Conservation (phyloP, 495 filamentous ascomycete species). For the Aspergillus kassunensis region DNA sequence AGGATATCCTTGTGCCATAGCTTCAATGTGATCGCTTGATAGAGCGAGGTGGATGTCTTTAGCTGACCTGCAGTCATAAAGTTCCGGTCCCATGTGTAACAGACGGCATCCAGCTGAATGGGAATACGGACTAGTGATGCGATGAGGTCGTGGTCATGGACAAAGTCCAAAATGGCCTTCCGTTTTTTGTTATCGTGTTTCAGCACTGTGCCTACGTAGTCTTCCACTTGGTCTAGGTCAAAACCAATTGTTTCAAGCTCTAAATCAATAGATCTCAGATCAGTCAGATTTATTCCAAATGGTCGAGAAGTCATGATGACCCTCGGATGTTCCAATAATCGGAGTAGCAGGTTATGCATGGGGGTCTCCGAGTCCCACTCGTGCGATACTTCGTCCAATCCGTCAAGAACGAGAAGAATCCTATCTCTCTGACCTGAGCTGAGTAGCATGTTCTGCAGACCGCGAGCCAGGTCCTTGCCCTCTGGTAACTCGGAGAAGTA, state of each 20-base stretch:
- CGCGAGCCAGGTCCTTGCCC: not conserved
- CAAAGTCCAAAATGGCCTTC: constrained; percentile 23
- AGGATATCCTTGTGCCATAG: constrained; percentile 11
- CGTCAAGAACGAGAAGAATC: constrained; percentile 38
- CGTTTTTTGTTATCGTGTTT: not conserved
- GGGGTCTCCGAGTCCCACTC: constrained; percentile 12
- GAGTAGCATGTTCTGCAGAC: not conserved
- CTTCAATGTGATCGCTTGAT: constrained; percentile 26
- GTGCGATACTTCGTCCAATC: constrained; percentile 39
- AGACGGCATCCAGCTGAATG: constrained; percentile 38
- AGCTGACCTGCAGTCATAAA: constrained; percentile 1
- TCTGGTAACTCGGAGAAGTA: constrained; percentile 19
- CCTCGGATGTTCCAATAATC: constrained; percentile 33
- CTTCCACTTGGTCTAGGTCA: constrained; percentile 11
- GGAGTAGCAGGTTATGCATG: constrained; percentile 19
- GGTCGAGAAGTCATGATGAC: constrained; percentile 17
- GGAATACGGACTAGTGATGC: constrained; percentile 13
- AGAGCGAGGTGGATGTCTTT: constrained; percentile 31
- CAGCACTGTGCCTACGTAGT: constrained; percentile 25
- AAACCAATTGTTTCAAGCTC: constrained; percentile 18
- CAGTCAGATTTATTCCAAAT: constrained; percentile 3
- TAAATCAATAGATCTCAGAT: constrained; percentile 9
- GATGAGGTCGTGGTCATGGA: constrained; percentile 26
- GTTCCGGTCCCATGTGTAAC: constrained; percentile 26
- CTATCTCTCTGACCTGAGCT: not conserved